These are phyloP conservation scores for Ormosia emarginata DNA, from an alignment of 306 rosid species.

Conservation along the genomic window DNA sequence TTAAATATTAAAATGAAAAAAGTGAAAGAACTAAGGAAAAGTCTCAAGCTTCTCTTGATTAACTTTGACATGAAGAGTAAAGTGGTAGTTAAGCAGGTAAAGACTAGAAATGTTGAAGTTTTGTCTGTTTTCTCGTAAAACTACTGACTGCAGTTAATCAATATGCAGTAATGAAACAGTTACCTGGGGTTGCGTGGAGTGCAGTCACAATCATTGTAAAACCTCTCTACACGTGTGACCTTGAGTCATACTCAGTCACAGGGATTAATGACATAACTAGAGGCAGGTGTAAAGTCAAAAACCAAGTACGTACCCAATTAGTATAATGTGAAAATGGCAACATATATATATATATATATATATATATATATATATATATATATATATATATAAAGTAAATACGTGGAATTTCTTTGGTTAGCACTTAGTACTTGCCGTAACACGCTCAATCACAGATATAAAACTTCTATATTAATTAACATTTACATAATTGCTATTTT, in stretches of 20 bases:
- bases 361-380: no score
- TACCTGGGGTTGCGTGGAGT: constrained; percentile 1
- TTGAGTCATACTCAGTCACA: background rate
- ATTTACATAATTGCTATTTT: background rate
- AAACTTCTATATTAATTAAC: background rate
- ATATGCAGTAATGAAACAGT: background rate
- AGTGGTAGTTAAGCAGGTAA: constrained; percentile 40
- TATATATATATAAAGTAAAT: background rate
- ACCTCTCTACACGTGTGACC: constrained; percentile 25
- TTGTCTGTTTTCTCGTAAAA: constrained; percentile 6
- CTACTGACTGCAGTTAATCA: background rate
- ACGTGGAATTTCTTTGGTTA: background rate
- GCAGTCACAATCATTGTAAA: constrained; percentile 30
- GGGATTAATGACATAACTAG: constrained; percentile 23
- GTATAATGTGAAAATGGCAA: background rate
- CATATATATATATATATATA: no score
- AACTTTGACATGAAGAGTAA: constrained; percentile 41
- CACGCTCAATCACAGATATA: background rate
- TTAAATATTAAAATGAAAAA: constrained; percentile 24
- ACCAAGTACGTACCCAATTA: background rate
- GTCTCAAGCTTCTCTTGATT: background rate
- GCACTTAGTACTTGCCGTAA: background rate
- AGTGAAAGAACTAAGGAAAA: background rate
- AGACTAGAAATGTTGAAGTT: constrained; percentile 36
- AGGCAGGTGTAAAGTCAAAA: constrained; percentile 19